Conservation (phyloP, 306 rosid species). For the Malus sieversii region DNA sequence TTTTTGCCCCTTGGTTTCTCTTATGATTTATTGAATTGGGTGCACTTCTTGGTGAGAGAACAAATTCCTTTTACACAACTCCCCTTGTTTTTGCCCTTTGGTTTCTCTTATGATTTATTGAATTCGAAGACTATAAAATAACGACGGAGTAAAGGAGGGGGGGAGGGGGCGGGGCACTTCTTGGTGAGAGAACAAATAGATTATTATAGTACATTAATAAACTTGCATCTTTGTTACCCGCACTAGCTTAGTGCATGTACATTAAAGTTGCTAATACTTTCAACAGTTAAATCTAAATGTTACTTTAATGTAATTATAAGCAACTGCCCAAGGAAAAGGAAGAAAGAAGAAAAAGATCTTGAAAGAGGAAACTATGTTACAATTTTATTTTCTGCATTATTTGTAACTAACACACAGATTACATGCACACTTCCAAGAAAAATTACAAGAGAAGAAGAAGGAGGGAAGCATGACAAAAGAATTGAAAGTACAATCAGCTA, state of each 20-base stretch:
- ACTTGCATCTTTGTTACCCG: background rate
- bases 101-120: too few relatives aligned
- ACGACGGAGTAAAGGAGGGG: too few relatives aligned
- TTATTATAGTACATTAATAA: too few relatives aligned
- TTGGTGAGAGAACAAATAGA: too few relatives aligned
- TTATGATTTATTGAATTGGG: too few relatives aligned
- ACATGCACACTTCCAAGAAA: constrained; percentile 10
- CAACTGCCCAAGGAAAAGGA: background rate
- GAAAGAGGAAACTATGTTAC: background rate
- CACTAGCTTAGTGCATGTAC: background rate
- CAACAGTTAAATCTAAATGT: background rate
- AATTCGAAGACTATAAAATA: too few relatives aligned
- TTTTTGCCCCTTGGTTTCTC: too few relatives aligned
- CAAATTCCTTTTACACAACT: too few relatives aligned
- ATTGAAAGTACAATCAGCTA: constrained; percentile 1
- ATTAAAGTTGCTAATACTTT: background rate
- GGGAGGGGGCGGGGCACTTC: too few relatives aligned
- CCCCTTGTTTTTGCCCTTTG: too few relatives aligned
- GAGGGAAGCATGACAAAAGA: background rate
- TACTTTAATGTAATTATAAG: background rate
- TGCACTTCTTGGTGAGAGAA: too few relatives aligned
- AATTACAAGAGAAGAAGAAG: constrained; percentile 7
- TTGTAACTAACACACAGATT: background rate
- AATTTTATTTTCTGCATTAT: constrained; percentile 9
- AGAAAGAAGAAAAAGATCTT: background rate